Conservation (phyloP, 2,329 filamentous ascomycete species). For the Penicillium occitanis region DNA sequence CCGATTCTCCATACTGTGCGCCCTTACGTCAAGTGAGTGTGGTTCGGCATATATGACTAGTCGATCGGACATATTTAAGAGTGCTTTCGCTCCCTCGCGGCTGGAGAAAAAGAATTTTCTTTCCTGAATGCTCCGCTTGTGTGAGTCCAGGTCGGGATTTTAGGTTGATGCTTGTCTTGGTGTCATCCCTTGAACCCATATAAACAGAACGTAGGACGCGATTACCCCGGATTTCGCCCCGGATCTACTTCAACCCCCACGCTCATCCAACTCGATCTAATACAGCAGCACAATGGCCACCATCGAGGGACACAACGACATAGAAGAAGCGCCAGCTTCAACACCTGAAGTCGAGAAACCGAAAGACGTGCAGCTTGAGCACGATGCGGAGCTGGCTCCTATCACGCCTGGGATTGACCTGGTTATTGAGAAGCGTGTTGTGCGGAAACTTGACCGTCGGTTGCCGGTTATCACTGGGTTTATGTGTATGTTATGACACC, state of each 20-base stretch:
- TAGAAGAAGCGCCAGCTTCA: background rate
- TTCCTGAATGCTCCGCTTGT: background rate
- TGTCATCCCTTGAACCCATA: background rate
- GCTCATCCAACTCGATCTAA: background rate
- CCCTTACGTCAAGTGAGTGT: background rate
- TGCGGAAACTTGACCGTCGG: conserved; percentile 39
- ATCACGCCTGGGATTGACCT: conserved; percentile 31
- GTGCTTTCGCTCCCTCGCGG: background rate
- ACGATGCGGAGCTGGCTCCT: conserved; percentile 9
- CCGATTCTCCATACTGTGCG: background rate
- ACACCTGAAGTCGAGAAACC: conserved; percentile 12
- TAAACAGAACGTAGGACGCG: background rate
- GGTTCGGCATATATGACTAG: background rate
- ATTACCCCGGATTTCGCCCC: background rate
- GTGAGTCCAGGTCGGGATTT: background rate
- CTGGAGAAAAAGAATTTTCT: background rate
- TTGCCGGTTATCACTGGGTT: conserved; percentile 39
- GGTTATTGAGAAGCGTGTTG: conserved; percentile 35
- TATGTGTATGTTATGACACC: conserved; percentile 36
- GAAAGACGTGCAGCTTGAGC: conserved; percentile 8
- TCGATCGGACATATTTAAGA: background rate
- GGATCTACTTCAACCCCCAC: background rate
- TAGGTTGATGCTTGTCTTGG: background rate
- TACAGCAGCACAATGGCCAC: conserved; percentile 1
- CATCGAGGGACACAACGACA: background rate